Evolutionary conservation across 176 grass and related monocot genomes (phyloP).

Genomic region (Aegilops bicornis): DNA sequence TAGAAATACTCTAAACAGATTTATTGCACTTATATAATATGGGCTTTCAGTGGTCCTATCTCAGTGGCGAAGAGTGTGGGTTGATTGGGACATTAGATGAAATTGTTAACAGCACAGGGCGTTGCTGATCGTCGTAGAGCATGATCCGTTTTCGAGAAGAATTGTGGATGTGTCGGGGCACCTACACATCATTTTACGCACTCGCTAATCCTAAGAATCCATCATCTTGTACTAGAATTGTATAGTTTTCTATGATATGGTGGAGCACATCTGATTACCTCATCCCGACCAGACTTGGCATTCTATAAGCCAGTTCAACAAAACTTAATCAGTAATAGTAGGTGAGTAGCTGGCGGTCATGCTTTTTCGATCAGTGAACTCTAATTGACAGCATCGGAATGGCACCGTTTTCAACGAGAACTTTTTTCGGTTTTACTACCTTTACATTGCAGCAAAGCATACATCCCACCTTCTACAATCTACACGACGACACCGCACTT

Average conservation of each 20-base stretch:
- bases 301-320: no score
- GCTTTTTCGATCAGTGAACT: neutral
- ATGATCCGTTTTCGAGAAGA: neutral
- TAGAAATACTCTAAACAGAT: neutral
- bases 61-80: neutral
- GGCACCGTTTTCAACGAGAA: neutral
- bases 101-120: neutral
- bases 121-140: neutral
- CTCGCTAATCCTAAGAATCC: no score
- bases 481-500: neutral
- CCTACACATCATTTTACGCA: neutral
- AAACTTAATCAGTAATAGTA: neutral
- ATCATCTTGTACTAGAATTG: neutral
- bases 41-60: neutral
- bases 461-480: neutral
- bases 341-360: neutral
- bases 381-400: neutral
- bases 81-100: constrained; percentile 8
- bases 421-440: neutral
- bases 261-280: neutral
- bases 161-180: neutral
- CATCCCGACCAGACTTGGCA: neutral
- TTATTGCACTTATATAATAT: neutral
- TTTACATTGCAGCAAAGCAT: neutral
- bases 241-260: neutral